A percentile compares a stretch with the other conserved stretches of the same genome.
Conservation (phyloP, 768 basidiomycete genomes). For the Lactarius akahatsu region DNA sequence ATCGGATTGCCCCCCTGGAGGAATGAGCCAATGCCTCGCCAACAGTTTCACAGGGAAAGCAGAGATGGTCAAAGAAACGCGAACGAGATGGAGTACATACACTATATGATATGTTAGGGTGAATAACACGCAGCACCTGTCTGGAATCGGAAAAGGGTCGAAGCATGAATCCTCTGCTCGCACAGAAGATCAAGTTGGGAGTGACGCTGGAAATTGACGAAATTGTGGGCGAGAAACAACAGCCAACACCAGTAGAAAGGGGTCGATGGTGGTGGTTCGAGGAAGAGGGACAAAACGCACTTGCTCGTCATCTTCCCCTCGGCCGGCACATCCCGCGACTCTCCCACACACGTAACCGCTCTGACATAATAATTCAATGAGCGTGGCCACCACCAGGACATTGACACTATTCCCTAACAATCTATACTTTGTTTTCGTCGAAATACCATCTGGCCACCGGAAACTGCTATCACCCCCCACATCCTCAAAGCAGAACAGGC, state of each 20-base stretch:
- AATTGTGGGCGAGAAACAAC: slow-evolving; percentile 54
- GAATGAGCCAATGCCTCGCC: background rate
- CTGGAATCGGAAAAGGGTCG: slow-evolving; percentile 77
- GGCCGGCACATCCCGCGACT: slow-evolving; percentile 16
- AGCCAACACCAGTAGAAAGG: slow-evolving; percentile 19
- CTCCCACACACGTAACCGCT: slow-evolving; percentile 10
- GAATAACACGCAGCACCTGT: slow-evolving; percentile 59
- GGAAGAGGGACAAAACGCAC: background rate
- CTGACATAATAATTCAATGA: slow-evolving; percentile 56
- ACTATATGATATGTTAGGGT: slow-evolving; percentile 36
- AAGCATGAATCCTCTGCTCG: slow-evolving; percentile 89
- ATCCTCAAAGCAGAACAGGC: slow-evolving; percentile 60
- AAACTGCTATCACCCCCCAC: slow-evolving; percentile 37
- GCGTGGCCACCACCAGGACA: slow-evolving; percentile 62
- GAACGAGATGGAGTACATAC: slow-evolving; percentile 42
- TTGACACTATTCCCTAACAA: slow-evolving; percentile 85
- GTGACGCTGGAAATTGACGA: slow-evolving; percentile 52
- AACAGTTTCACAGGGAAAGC: background rate
- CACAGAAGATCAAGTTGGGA: slow-evolving; percentile 56
- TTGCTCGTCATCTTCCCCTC: background rate
- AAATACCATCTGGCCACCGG: slow-evolving; percentile 60
- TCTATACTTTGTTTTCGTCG: slow-evolving; percentile 68
- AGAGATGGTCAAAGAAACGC: slow-evolving; percentile 43
- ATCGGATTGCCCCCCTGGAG: background rate
- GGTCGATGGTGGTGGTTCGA: slow-evolving; percentile 23